Percentiles rank a stretch among this genome's conserved stretches.
Evolutionary conservation across 192 early-diverging fungal species (phyloP).

Genomic region (Rhizoclosmatium globosum): DNA sequence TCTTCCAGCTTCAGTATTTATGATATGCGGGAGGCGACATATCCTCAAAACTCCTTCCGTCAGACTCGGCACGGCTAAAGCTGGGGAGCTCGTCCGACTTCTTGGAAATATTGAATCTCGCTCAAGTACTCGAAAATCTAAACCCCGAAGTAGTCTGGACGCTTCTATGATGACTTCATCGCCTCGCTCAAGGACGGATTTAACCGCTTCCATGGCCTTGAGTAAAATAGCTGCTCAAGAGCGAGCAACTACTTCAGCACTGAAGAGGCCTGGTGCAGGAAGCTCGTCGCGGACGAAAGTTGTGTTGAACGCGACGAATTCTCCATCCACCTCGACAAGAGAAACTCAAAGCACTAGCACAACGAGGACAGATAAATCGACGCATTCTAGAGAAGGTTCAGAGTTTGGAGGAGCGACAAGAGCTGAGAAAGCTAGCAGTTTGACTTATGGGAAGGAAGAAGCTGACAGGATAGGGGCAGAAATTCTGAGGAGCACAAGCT

Average conservation of each 20-base stretch:
- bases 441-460: too few relatives aligned
- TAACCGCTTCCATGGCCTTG: background rate
- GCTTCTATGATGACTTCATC: background rate
- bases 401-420: too few relatives aligned
- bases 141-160: background rate
- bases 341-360: too few relatives aligned
- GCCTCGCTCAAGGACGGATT: background rate
- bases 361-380: too few relatives aligned
- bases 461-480: too few relatives aligned
- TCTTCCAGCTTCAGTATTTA: background rate
- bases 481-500: too few relatives aligned
- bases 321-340: too few relatives aligned
- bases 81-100: background rate
- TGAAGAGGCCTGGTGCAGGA: background rate
- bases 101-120: background rate
- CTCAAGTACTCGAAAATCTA: background rate
- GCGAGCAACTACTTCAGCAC: background rate
- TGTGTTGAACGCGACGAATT: background rate
- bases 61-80: background rate
- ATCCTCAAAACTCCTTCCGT: background rate
- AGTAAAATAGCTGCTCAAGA: constrained; percentile 12
- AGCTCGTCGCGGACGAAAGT: constrained; percentile 18
- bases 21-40: background rate
- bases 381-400: too few relatives aligned
- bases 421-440: too few relatives aligned